Base-by-base conservation (phyloP, 371 early-diverging fungal species). In the Fennellomyces sp. region DNA sequence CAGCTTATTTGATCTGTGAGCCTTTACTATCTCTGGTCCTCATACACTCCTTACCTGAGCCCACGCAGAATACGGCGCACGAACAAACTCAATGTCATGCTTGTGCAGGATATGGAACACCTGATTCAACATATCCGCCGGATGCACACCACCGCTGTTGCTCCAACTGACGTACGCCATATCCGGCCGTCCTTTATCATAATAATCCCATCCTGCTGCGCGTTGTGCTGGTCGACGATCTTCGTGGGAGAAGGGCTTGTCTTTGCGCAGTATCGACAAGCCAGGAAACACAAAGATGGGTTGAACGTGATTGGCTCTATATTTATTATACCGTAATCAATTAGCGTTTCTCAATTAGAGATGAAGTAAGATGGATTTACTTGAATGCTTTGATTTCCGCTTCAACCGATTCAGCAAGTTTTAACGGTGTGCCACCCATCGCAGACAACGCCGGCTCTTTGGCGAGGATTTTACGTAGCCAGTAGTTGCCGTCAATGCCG, bases 201-300 rank as follows among this genome's bases (percentile, higher is more conserved):
- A 88, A 51, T 81, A 70, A 39, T 89, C 91, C 92, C 93, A 93
- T 10, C 87, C 91, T 2, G 75, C 64, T 19, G 84, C 83, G 30
- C 93, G 79, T 64, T 82, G 81, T 29, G 69, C 60, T 6, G 87
- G 86, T 48, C 91, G 83, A 41, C 58, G 58, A 67, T 91, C 91
- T 54, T 90, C 90, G 47, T 68, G 80, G 25, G 85, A 70, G 57
- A 88, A 87, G 7, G 89, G 85, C 52, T 87, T 86, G 52, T 88
- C 90, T 69, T 88, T 91, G 49, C 90, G 88, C n/a, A 84, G 71
- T 41, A 88, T 73, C 2, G 86, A 72, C 49, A 93, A 68, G 25
- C 92, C 93, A 48, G 84, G 81, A 63, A 93, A 93, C 35, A 93
- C 91, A 70, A 93, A 89, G 36, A 91, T 67, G 11, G 92, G 92